Evolutionary conservation across 345 rosid species (phyloP).

Genomic region (Jatropha curcas): DNA sequence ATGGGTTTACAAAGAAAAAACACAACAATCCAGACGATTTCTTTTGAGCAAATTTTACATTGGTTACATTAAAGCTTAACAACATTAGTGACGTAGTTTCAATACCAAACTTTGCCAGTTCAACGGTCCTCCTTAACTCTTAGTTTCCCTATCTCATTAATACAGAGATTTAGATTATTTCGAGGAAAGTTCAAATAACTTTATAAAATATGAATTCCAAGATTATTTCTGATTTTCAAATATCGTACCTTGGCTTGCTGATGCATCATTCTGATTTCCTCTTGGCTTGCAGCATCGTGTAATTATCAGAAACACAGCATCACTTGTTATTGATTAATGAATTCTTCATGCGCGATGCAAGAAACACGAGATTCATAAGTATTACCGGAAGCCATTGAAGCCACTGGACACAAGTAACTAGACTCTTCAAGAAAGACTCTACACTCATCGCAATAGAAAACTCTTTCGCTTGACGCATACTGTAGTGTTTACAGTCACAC

Average conservation of each 20-base stretch:
- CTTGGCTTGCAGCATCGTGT: neutral
- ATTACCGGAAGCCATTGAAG: constrained; percentile 3
- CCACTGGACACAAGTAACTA: constrained; percentile 8
- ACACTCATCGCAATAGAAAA: constrained; percentile 5
- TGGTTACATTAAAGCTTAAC: neutral
- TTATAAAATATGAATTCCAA: too few species aligned
- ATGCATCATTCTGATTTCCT: neutral
- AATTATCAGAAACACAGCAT: constrained; percentile 8
- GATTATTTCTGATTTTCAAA: too few species aligned
- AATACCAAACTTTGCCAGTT: neutral
- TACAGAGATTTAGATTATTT: too few species aligned
- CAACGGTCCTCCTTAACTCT: neutral
- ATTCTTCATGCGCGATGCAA: constrained; percentile 1
- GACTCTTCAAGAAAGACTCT: neutral
- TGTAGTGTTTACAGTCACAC: neutral
- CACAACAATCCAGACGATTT: too few species aligned
- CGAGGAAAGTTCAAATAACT: too few species aligned
- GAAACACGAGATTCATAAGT: neutral
- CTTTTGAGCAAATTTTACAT: neutral
- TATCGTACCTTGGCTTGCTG: neutral
- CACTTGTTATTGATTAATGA: neutral
- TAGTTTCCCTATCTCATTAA: neutral
- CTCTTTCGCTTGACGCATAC: neutral
- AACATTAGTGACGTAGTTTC: neutral
- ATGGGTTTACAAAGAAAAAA: too few species aligned